A percentile compares a stretch with the other conserved stretches of the same genome.
These are phyloP conservation scores for Aegilops umbellulata DNA, from an alignment of 176 grass and related monocot species.

Conservation along the genomic window DNA sequence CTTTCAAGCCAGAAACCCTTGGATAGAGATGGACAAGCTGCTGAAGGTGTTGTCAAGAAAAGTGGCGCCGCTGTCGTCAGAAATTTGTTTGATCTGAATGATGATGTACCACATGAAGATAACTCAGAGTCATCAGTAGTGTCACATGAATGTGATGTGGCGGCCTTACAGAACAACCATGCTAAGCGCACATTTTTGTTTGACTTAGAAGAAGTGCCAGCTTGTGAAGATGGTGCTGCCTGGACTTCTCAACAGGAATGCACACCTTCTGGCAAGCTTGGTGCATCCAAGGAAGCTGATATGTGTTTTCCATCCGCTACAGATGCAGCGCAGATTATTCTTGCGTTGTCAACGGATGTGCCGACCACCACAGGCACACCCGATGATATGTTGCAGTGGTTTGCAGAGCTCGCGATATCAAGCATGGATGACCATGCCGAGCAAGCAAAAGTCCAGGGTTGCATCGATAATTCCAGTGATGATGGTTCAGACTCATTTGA, in stretches of 20 bases:
- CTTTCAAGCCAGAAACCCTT: conserved; percentile 19
- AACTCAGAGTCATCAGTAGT: conserved; percentile 39
- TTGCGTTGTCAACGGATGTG: conserved; percentile 58
- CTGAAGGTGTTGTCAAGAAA: conserved; percentile 28
- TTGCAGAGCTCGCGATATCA: conserved; percentile 55
- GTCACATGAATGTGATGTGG: conserved; percentile 32
- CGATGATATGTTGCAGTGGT: conserved; percentile 52
- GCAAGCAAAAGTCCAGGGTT: conserved; percentile 1
- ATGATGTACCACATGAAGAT: conserved; percentile 41
- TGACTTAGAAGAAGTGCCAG: conserved; percentile 46
- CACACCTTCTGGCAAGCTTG: too few relatives aligned
- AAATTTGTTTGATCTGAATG: conserved; percentile 74
- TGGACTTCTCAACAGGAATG: too few relatives aligned
- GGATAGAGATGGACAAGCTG: conserved; percentile 13
- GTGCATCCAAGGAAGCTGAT: too few relatives aligned
- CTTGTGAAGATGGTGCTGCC: conserved; percentile 29
- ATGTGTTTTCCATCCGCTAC: not conserved
- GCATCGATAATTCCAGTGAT: conserved; percentile 32
- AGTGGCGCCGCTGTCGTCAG: not conserved
- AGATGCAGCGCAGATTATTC: conserved; percentile 65
- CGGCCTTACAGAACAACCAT: conserved; percentile 29
- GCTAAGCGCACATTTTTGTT: conserved; percentile 41
- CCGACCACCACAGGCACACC: conserved; percentile 16
- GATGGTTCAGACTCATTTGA: conserved; percentile 72
- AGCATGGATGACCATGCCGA: conserved; percentile 15